phyloP scores from a whole-genome alignment of 306 rosid species.

The Cucumis hystrix region DNA sequence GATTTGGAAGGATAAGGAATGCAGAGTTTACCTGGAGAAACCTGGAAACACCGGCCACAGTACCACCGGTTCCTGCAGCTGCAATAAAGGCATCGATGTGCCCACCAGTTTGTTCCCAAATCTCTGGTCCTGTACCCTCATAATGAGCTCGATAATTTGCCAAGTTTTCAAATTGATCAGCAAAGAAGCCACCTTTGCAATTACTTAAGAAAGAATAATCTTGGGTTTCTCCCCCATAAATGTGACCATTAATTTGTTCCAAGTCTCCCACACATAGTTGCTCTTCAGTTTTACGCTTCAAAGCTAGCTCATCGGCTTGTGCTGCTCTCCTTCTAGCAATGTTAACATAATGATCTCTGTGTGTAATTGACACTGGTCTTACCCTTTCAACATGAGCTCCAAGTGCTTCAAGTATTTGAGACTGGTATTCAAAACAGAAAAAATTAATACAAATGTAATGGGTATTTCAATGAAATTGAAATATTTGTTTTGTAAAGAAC shows the following conservation, averaged over 20 bases:
- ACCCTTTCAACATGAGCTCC: constrained; percentile 92
- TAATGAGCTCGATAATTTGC: constrained; percentile 82
- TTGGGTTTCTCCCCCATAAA: constrained; percentile 18
- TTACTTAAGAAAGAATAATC: constrained; percentile 16
- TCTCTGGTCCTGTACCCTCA: constrained; percentile 89
- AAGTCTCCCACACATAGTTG: constrained; percentile 18
- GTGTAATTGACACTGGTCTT: constrained; percentile 85
- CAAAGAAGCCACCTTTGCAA: constrained; percentile 77
- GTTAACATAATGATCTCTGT: constrained; percentile 76
- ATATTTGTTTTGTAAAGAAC: background rate
- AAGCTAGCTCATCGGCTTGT: constrained; percentile 59
- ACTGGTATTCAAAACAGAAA: constrained; percentile 22
- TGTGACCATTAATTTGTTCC: constrained; percentile 24
- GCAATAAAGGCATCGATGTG: constrained; percentile 70
- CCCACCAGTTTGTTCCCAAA: constrained; percentile 74
- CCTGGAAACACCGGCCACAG: constrained; percentile 74
- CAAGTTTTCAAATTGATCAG: constrained; percentile 85
- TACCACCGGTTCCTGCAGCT: constrained; percentile 93
- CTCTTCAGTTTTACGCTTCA: constrained; percentile 16
- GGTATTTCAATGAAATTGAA: background rate
- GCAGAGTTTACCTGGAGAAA: constrained; percentile 34
- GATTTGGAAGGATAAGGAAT: background rate
- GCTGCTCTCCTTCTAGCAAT: constrained; percentile 66
- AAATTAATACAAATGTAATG: background rate
- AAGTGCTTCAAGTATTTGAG: constrained; percentile 70